phyloP scores from a whole-genome alignment of 495 filamentous ascomycete genomes.

The Poronia punctata region DNA sequence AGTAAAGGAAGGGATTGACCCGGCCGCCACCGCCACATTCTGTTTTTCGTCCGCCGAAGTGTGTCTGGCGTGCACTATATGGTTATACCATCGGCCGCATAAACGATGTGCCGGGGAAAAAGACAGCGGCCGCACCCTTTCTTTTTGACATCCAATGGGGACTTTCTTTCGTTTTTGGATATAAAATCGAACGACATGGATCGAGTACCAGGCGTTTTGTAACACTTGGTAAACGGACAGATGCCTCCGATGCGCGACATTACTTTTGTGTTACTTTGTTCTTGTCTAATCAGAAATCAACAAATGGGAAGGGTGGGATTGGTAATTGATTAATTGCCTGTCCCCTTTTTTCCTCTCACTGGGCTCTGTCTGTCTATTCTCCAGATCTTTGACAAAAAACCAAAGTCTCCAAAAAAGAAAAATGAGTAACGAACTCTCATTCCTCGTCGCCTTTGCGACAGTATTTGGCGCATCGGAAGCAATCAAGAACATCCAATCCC shows the following conservation, averaged over 20 bases:
- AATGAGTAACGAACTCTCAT: constrained; percentile 28
- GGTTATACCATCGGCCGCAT: constrained; percentile 7
- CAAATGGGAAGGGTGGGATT: no score
- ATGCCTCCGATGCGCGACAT: constrained; percentile 8
- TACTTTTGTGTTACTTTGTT: no score
- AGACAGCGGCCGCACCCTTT: neutral
- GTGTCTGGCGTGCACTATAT: no score
- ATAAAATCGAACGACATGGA: constrained; percentile 13
- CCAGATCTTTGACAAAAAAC: no score
- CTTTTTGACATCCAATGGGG: neutral
- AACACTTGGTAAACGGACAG: constrained; percentile 5
- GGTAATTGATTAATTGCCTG: no score
- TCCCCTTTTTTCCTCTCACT: no score
- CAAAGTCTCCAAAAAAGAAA: neutral
- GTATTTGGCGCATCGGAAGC: constrained; percentile 47
- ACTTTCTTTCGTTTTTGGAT: constrained; percentile 5
- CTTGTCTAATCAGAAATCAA: no score
- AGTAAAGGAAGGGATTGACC: no score
- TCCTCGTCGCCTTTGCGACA: constrained; percentile 44
- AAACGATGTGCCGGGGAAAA: neutral
- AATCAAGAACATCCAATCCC: constrained; percentile 40
- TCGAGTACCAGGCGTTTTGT: constrained; percentile 9
- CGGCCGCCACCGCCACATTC: no score
- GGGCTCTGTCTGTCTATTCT: no score
- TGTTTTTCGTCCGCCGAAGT: no score